Evolutionary conservation across 2,329 filamentous ascomycete species (phyloP), one percentile per base, ranked within the genome.

Genomic region (Colletotrichum plurivorum): DNA sequence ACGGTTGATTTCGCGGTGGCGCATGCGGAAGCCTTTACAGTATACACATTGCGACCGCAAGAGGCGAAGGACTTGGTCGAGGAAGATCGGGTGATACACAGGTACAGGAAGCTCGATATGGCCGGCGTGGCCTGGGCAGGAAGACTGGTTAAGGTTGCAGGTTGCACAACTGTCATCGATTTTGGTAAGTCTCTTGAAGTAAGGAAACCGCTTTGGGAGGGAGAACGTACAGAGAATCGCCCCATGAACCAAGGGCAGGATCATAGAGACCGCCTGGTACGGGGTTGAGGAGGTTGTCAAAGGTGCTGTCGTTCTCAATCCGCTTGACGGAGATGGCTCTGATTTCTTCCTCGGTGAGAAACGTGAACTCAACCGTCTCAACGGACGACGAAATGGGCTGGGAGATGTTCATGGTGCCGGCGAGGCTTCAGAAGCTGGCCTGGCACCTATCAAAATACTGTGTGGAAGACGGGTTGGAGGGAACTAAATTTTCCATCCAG

Each of bases 51-150:
- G 93, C 62, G 94, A 92, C 74, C 94, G 91, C 20, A 99, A 87
- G 53, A 99, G 85, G 52, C 93, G 92, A 72, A 97, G 89, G 60
- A 95, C 88, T 79, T 98, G 95, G 78, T 98, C 95, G 85, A 99
- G 92, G 77, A 98, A 98, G 2, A 94, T 93, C n/a, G 95, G 94
- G 80, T 99, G 95, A 79, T 98, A 99, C 60, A 98, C 93, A 54
- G 93, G 94, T 13, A 95, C 92, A 15, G 96, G 95, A 13, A 99
- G 90, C 75, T 98, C 94, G 79, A 99, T 97, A 78, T 99, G 96
- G 61, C 96, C 97, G 69, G 93, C 89, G 83, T 99, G 97, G 66
- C 97, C 97, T 7, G 95, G 94, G 79, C 97, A 99, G 75, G 89
- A 89, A 77, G 90, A 88, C 71, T 91, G 91, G 76, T 91, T 93